These are phyloP conservation scores for Leonotis leonurus DNA, from an alignment of 257 asterid species.

Conservation along the genomic window DNA sequence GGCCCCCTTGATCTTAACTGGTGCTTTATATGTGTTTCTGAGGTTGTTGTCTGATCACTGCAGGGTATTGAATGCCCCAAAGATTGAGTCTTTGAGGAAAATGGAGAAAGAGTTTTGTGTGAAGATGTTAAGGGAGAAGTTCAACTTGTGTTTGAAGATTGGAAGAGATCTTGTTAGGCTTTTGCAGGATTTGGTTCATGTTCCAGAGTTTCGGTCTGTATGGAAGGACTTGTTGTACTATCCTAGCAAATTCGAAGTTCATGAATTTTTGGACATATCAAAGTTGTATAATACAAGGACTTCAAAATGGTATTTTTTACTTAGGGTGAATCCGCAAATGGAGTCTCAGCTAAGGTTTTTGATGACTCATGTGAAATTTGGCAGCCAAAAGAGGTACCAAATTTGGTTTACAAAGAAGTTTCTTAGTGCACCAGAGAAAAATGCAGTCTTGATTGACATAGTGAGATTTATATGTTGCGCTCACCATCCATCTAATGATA, in stretches of 20 bases:
- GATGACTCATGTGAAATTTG: slow-evolving; percentile 61
- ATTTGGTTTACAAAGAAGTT: slow-evolving; percentile 69
- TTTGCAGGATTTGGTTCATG: slow-evolving; percentile 69
- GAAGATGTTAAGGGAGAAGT: slow-evolving; percentile 49
- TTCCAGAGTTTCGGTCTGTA: slow-evolving; percentile 54
- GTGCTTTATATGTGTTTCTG: slow-evolving; percentile 60
- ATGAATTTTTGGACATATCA: slow-evolving; percentile 41
- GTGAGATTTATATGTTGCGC: slow-evolving; percentile 80
- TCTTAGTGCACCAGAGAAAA: slow-evolving; percentile 44
- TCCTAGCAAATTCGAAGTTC: slow-evolving; percentile 36
- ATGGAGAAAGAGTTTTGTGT: slow-evolving; percentile 61
- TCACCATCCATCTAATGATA: slow-evolving; percentile 61
- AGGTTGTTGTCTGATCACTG: slow-evolving; percentile 68
- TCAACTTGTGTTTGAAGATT: slow-evolving; percentile 53
- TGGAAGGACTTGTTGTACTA: slow-evolving; percentile 67
- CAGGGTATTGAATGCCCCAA: slow-evolving; percentile 34
- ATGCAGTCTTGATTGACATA: slow-evolving; percentile 44
- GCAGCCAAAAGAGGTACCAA: slow-evolving; percentile 63
- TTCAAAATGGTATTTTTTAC: slow-evolving; percentile 54
- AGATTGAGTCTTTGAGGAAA: slow-evolving; percentile 36
- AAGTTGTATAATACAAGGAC: slow-evolving; percentile 47
- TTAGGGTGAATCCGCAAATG: slow-evolving; percentile 78
- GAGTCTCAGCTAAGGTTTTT: slow-evolving; percentile 71
- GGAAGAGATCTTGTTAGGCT: slow-evolving; percentile 85
- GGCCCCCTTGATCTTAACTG: slow-evolving; percentile 44